Percentiles rank a stretch among this genome's conserved stretches.
Conservation (phyloP, 192 early-diverging fungal genomes). For the Chytriomyces sp. region DNA sequence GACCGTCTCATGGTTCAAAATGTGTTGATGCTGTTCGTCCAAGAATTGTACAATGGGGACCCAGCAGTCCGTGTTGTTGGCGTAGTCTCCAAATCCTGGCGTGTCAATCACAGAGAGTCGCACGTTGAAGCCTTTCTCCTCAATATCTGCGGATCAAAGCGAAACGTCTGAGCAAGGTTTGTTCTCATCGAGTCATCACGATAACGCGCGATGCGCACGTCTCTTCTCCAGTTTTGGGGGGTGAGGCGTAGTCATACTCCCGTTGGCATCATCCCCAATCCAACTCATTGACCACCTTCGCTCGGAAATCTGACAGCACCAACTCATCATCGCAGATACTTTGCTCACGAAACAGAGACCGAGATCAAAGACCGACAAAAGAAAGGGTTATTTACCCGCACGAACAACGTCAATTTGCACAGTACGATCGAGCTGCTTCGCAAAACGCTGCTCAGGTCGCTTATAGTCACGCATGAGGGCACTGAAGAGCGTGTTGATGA, state of each 20-base stretch:
- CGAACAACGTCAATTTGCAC: constrained; percentile 98
- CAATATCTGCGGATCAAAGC: constrained; percentile 66
- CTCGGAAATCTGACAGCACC: constrained; percentile 74
- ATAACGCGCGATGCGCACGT: too few species aligned
- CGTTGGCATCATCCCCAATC: background rate
- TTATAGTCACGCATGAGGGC: constrained; percentile 93
- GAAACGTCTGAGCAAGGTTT: background rate
- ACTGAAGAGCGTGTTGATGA: constrained; percentile 98
- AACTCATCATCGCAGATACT: too few species aligned
- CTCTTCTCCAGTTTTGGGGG: too few species aligned
- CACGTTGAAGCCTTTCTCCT: constrained; percentile 98
- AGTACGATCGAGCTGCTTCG: constrained; percentile 92
- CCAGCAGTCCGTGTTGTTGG: constrained; percentile 90
- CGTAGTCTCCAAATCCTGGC: constrained; percentile 81
- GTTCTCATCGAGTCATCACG: too few species aligned
- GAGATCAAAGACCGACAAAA: background rate
- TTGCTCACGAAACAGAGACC: too few species aligned
- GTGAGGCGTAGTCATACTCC: too few species aligned
- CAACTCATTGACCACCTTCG: constrained; percentile 86
- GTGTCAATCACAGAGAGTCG: constrained; percentile 93
- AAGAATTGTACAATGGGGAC: constrained; percentile 97
- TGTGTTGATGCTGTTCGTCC: constrained; percentile 96
- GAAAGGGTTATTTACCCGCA: constrained; percentile 68
- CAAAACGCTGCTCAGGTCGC: constrained; percentile 77
- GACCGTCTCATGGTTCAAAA: constrained; percentile 91